Evolutionary conservation across 768 basidiomycete genomes (phyloP).

Genomic region (Sporobolomyces pararoseus): DNA sequence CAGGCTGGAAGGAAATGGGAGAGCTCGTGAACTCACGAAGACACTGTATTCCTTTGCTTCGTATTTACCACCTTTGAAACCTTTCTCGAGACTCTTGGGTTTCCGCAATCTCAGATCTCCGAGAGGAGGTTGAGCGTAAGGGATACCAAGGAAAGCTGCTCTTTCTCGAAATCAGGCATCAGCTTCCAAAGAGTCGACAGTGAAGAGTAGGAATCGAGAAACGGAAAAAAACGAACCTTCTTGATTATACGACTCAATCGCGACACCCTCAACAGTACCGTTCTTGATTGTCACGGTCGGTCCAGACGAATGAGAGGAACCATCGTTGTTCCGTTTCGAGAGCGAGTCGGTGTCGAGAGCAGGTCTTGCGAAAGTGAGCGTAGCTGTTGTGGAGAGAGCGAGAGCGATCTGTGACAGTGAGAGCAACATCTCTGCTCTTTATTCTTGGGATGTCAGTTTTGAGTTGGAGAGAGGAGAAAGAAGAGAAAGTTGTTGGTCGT

Average conservation of each 20-base stretch:
- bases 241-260: background rate
- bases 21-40: conserved; percentile 12
- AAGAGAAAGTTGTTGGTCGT: too few species aligned
- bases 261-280: conserved; percentile 21
- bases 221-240: conserved; percentile 10
- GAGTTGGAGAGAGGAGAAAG: conserved; percentile 1
- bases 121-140: conserved; percentile 59
- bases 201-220: background rate
- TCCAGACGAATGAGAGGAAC: background rate
- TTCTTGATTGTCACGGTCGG: conserved; percentile 16
- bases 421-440: too few species aligned
- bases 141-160: conserved; percentile 62
- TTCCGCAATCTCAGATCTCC: conserved; percentile 60
- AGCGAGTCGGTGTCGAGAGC: background rate
- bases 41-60: conserved; percentile 4
- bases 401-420: too few species aligned
- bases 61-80: conserved; percentile 4
- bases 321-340: conserved; percentile 6
- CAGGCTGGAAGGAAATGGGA: too few species aligned
- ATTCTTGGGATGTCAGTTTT: background rate
- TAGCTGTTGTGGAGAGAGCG: background rate
- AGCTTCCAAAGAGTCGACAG: too few species aligned
- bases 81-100: conserved; percentile 53
- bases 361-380: background rate
- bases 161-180: conserved; percentile 34